Conservation (phyloP, 2,329 filamentous ascomycete species). For the Clonostachys rhizophaga region DNA sequence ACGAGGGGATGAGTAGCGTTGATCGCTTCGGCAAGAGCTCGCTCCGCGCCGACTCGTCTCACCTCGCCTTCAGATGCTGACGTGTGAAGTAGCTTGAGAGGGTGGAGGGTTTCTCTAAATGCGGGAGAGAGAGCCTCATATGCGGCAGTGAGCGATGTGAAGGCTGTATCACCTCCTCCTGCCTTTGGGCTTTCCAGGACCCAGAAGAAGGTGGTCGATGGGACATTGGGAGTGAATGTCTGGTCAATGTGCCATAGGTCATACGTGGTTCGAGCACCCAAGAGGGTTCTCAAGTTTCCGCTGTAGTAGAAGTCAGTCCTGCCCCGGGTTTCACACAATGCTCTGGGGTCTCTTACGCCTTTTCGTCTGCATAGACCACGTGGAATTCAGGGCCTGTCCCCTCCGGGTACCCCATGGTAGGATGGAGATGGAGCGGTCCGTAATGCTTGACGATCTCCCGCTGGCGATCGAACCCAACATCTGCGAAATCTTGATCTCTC, state of each 20-base stretch:
- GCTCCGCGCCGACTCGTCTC: slow-evolving; percentile 72
- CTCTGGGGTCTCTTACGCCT: slow-evolving; percentile 9
- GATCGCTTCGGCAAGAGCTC: slow-evolving; percentile 49
- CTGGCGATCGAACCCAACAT: slow-evolving; percentile 21
- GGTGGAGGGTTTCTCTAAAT: slow-evolving; percentile 72
- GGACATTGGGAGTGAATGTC: slow-evolving; percentile 21
- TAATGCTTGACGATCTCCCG: slow-evolving; percentile 19
- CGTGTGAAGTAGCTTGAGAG: slow-evolving; percentile 32
- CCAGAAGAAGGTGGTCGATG: slow-evolving; percentile 24
- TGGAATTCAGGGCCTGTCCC: slow-evolving; percentile 22
- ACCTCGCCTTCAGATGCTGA: slow-evolving; percentile 37
- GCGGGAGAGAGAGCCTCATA: slow-evolving; percentile 71
- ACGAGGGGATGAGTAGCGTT: slow-evolving; percentile 70
- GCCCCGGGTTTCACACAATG: neutral
- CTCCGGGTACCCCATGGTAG: slow-evolving; percentile 21
- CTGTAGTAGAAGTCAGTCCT: slow-evolving; percentile 2
- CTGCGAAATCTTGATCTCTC: slow-evolving; percentile 23
- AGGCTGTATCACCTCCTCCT: slow-evolving; percentile 68
- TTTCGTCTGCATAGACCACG: slow-evolving; percentile 22
- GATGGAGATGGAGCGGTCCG: slow-evolving; percentile 21
- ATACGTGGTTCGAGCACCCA: slow-evolving; percentile 15
- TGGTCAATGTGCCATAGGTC: slow-evolving; percentile 25
- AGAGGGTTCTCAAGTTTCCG: slow-evolving; percentile 17
- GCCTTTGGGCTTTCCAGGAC: slow-evolving; percentile 16
- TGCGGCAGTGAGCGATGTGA: slow-evolving; percentile 68